Evolutionary conservation across 2,329 filamentous ascomycete genomes (phyloP), one percentile per base, ranked within the genome.

Genomic region (Dryadomyces quercivorus): DNA sequence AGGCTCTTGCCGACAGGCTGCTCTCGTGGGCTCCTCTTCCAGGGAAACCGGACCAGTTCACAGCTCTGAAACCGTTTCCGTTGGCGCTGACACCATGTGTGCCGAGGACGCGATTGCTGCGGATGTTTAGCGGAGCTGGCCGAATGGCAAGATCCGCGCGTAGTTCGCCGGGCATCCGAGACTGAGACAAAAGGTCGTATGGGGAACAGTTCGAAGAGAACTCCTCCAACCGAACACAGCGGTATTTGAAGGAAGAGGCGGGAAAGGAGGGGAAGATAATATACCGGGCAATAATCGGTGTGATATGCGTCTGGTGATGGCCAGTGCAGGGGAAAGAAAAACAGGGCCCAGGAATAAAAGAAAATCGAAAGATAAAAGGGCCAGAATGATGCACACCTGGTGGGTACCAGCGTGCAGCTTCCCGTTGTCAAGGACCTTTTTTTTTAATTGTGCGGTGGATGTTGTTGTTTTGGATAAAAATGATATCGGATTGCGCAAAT

Each of bases 131-230:
- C 55, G 58, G 59, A 59, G 56, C 59, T 55, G 59, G 59, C 61
- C 61, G 57, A 52, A 62, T 59, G 61, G 61, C 61, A n/a, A 62
- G 59, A 47, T 61, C 61, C 55, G 58, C 54, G 16, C 52, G 57
- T 22, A 61, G 38, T 59, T 58, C 55, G 55, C 53, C 58, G 36
- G 60, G 56, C 61, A 62, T 61, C 34, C 52, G 53, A 36, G 44
- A 16, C n/a, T 44, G 34, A 13, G 49, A 13, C 38, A 21, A 54
- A 43, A 34, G 21, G 21, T 12, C 20, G 15, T 16, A 6, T 31
- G 40, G 49, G 21, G 31, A 40, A n/a, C 38, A 26, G 51, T 13
- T 12, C 22, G 43, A 40, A 45, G 31, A 26, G 36, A 26, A 26
- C 48, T 44, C 52, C 44, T 50, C 52, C 26, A 47, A 45, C 36